These are phyloP conservation scores for Houttuynia cordata DNA, from an alignment of 164 flowering plant species.

Conservation along the genomic window DNA sequence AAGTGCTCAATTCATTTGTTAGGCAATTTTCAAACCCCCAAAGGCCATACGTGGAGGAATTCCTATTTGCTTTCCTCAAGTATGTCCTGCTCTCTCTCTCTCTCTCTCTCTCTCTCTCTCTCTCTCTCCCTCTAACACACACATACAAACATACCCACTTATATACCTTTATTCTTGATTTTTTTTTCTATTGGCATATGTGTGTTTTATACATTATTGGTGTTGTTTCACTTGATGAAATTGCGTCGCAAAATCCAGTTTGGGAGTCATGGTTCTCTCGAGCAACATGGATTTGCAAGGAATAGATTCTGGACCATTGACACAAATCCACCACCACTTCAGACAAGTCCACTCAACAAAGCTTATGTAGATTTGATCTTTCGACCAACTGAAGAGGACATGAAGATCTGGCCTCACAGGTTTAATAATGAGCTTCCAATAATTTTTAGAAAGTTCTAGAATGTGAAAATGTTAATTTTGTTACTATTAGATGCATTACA, in stretches of 20 bases:
- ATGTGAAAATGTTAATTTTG: background rate
- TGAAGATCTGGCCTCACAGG: slow-evolving; percentile 89
- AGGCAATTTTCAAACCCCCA: slow-evolving; percentile 85
- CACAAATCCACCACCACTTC: slow-evolving; percentile 67
- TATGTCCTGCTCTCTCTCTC: slow-evolving; percentile 19
- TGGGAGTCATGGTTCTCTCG: slow-evolving; percentile 54
- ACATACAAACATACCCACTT: too few species aligned
- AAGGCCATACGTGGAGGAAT: slow-evolving; percentile 95
- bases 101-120: too few species aligned
- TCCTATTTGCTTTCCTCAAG: slow-evolving; percentile 97
- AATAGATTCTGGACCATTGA: slow-evolving; percentile 81
- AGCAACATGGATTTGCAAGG: slow-evolving; percentile 92
- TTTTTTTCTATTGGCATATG: background rate
- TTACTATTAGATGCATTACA: background rate
- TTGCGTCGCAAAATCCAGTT: slow-evolving; percentile 37
- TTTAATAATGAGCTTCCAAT: slow-evolving; percentile 10
- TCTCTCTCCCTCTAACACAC: too few species aligned
- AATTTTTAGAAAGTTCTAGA: background rate
- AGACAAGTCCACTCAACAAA: slow-evolving; percentile 33
- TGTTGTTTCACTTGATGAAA: background rate
- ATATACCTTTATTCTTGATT: background rate
- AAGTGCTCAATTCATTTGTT: background rate
- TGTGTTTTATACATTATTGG: too few species aligned
- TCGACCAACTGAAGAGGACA: slow-evolving; percentile 66
- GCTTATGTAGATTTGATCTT: slow-evolving; percentile 71